Base-by-base conservation (phyloP, 768 basidiomycete genomes). In the Agaricus blazei region DNA sequence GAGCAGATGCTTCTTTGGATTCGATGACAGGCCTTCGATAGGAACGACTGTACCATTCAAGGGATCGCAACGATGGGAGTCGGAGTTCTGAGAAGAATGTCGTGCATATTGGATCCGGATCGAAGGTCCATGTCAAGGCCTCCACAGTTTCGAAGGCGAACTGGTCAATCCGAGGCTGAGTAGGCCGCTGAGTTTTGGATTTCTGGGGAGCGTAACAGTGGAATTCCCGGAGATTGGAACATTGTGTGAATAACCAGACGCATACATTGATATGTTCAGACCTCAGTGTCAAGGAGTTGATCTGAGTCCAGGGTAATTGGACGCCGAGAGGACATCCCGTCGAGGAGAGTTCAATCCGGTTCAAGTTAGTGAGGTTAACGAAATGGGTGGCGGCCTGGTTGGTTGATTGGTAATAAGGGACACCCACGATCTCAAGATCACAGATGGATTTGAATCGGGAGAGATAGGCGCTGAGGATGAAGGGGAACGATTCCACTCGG, bases 301-400 rank as follows among this genome's bases (percentile, higher is more conserved):
- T 52, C n/a, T 52, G 51, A 40, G 23, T 29, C 51, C 51, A 52
- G 34, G 51, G 51, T 11, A 52, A 19, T 14, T 43, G 40, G 7
- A 43, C 23, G 7, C 8, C 40, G 14, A 12, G 29, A 26, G 31
- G 19, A 9, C 11, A 27, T 5, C 14, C 26, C n/a, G n/a, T 9
- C 4, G n/a, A 40, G 15, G 24, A 43, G 19, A 52, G 27, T 19
- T 42, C 51, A 29, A 52, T 15, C 11, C n/a, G 38, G n/a, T 24
- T 24, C 27, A 52, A 41, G 19, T 19, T 8, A 31, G 51, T n/a
- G 15, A 52, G 42, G 14, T 42, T 43, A 27, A n/a, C 19, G 1
- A 52, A n/a, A 27, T 27, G 31, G 43, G 26, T 19, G 26, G 9
- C 12, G 9, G 49, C 15, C 19, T 8, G 2, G 26, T 5, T 8